These are phyloP conservation scores for Mucor velutinosus DNA, from an alignment of 371 early-diverging fungal genomes.

Conservation along the genomic window DNA sequence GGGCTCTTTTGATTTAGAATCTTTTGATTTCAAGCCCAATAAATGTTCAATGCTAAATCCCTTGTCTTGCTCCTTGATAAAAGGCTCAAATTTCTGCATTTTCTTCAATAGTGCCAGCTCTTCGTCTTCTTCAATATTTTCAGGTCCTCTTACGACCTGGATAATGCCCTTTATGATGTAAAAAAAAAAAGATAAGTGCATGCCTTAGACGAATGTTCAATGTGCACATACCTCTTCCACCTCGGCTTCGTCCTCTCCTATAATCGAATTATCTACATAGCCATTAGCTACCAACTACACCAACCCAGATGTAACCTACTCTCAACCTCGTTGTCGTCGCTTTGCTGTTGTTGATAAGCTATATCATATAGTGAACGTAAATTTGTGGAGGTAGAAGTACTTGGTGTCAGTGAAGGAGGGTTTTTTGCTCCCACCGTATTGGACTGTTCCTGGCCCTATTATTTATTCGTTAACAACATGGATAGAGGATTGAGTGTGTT, in stretches of 20 bases:
- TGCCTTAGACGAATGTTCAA: not conserved
- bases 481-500: not conserved
- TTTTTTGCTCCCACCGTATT: not conserved
- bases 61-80: conserved; percentile 27
- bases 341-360: not conserved
- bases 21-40: conserved; percentile 11
- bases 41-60: conserved; percentile 19
- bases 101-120: conserved; percentile 8
- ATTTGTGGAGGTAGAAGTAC: conserved; percentile 3
- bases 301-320: not conserved
- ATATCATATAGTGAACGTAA: not conserved
- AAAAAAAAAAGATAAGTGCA: not conserved
- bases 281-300: no score
- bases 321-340: not conserved
- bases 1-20: not conserved
- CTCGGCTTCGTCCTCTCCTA: not conserved
- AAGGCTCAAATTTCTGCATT: conserved; percentile 24
- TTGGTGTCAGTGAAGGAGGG: not conserved
- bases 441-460: conserved; percentile 5
- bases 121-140: conserved; percentile 8
- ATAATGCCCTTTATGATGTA: conserved; percentile 16
- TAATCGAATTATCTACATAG: not conserved
- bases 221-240: not conserved
- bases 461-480: not conserved
- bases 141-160: conserved; percentile 11